phyloP scores from a whole-genome alignment of 1,139 yeast species.

The Zygosaccharomyces pseudobailii region DNA sequence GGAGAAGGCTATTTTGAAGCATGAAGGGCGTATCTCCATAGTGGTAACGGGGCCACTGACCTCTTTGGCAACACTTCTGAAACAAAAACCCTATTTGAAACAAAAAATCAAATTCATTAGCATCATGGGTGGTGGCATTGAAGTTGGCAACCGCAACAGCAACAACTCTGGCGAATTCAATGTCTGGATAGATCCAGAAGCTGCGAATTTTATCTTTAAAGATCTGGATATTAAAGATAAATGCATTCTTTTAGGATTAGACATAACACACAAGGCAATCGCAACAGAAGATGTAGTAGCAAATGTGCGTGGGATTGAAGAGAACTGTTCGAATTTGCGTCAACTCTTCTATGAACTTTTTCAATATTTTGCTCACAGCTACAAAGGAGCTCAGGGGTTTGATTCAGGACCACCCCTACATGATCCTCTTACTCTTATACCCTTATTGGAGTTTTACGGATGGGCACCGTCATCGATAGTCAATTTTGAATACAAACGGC shows the following conservation, averaged over 20 bases:
- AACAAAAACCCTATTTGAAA: constrained; percentile 48
- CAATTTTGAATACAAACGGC: constrained; percentile 34
- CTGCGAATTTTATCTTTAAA: constrained; percentile 54
- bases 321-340: constrained; percentile 40
- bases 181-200: constrained; percentile 69
- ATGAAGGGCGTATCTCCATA: constrained; percentile 48
- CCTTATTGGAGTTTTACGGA: constrained; percentile 45
- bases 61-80: constrained; percentile 54
- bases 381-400: constrained; percentile 43
- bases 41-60: constrained; percentile 73
- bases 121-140: constrained; percentile 72
- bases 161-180: constrained; percentile 74
- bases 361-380: constrained; percentile 49
- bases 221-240: constrained; percentile 45
- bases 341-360: constrained; percentile 54
- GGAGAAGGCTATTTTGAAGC: constrained; percentile 42
- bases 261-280: constrained; percentile 64
- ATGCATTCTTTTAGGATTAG: constrained; percentile 57
- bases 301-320: constrained; percentile 31
- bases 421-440: constrained; percentile 71
- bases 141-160: constrained; percentile 40
- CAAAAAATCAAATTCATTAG: constrained; percentile 47
- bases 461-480: constrained; percentile 29
- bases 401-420: constrained; percentile 71
- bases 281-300: constrained; percentile 48